A percentile compares a stretch with the other conserved stretches of the same genome.
phyloP scores from a whole-genome alignment of 2,329 filamentous ascomycete species.

The Ceratocystis diversiconidia region DNA sequence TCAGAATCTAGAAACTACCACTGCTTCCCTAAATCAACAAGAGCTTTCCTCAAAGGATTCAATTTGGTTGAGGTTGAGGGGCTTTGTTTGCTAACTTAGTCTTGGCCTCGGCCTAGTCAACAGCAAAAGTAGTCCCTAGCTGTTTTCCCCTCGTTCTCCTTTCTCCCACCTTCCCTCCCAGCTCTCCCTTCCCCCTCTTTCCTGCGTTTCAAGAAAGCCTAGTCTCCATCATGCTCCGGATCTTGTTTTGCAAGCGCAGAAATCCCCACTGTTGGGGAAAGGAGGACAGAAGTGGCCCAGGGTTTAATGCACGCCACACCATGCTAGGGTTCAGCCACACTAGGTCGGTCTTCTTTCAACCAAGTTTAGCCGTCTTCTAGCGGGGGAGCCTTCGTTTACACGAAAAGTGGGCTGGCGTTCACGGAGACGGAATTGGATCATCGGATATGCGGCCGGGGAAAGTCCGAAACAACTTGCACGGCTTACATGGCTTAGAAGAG shows the following conservation, averaged over 20 bases:
- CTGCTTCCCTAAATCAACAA: neutral
- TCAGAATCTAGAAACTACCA: neutral
- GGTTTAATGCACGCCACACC: neutral
- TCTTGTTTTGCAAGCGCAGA: neutral
- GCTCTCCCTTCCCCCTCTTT: neutral
- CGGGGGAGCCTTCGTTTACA: neutral
- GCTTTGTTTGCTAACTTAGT: neutral
- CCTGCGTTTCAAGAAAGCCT: neutral
- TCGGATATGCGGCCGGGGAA: conserved; percentile 2
- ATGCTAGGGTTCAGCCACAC: neutral
- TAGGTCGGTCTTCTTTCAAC: neutral
- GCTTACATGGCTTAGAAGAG: neutral
- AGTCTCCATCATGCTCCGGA: neutral
- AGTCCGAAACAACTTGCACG: neutral
- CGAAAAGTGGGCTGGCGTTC: neutral
- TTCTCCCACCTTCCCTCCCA: neutral
- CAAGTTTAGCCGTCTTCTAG: neutral
- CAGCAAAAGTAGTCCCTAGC: neutral
- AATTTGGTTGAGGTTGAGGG: conserved; percentile 17
- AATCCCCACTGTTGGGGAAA: neutral
- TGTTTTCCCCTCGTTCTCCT: neutral
- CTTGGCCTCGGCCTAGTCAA: neutral
- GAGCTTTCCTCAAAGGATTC: neutral
- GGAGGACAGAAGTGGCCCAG: neutral
- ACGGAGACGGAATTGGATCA: neutral